Conservation (phyloP, 2,329 filamentous ascomycete genomes). For the Dissoconium aciculare region DNA sequence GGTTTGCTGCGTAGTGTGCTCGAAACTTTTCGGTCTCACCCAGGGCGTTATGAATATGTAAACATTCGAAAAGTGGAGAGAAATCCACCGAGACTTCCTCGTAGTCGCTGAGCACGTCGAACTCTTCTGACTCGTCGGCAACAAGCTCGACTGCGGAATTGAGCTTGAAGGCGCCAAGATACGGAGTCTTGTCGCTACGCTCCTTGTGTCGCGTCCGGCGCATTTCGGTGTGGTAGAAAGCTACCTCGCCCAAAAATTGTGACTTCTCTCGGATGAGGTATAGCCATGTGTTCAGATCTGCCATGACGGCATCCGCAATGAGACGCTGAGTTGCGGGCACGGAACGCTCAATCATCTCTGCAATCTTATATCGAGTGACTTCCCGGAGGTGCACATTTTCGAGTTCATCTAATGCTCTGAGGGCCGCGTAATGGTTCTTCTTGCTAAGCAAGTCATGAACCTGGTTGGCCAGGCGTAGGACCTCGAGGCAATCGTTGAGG, state of each 20-base stretch:
- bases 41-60: constrained; percentile 91
- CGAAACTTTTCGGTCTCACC: constrained; percentile 86
- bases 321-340: constrained; percentile 83
- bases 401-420: constrained; percentile 86
- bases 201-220: constrained; percentile 71
- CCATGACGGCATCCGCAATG: constrained; percentile 94
- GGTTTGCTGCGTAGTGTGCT: constrained; percentile 78
- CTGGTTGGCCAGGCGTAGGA: constrained; percentile 82
- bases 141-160: constrained; percentile 95
- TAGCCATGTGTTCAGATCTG: constrained; percentile 90
- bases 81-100: constrained; percentile 93
- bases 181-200: constrained; percentile 52
- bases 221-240: constrained; percentile 89
- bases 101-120: constrained; percentile 74
- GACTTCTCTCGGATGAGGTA: constrained; percentile 91
- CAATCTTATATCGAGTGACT: constrained; percentile 85
- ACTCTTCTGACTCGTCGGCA: constrained; percentile 88
- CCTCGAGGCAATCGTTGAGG: constrained; percentile 78
- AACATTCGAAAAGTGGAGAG: constrained; percentile 78
- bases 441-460: constrained; percentile 81
- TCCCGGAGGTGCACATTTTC: constrained; percentile 94
- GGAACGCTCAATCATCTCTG: constrained; percentile 88
- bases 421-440: constrained; percentile 88
- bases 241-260: constrained; percentile 87
- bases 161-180: constrained; percentile 69